Evolutionary conservation across 176 grass and related monocot species (phyloP), one percentile per base, ranked within the genome.

Genomic region (Urochloa ruziziensis): DNA sequence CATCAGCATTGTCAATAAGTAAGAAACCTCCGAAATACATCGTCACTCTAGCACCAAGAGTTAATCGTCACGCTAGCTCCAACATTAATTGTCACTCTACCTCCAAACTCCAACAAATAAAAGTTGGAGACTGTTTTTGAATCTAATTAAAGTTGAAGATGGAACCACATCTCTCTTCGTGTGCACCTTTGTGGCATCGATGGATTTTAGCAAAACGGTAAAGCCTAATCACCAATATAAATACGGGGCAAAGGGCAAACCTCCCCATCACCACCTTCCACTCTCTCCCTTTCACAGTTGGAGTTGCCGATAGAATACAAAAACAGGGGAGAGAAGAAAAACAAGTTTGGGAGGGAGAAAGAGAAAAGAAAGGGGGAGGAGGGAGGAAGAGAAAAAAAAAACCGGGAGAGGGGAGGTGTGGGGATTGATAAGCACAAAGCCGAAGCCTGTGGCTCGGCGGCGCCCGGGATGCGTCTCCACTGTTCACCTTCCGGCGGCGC

Each of bases 231-330:
- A 67, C 14, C 18, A 4, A 30, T 77, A 85, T 85, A 85, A 77
- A 78, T 69, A 35, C 7, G 6, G 49, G 36, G n/a, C n/a, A 66
- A 34, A 73, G n/a, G 83, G 51, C 21, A 19, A 52, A 32, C 74
- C 74, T 85, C 63, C 7, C 16, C 62, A 48, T 78, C 74, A 70
- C 37, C 48, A 10, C 37, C 37, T 46, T 46, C 74, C 19, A 25
- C 2, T 18, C 68, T 27, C 62, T 67, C 81, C 58, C 62, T 58
- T 74, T 84, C 61, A 13, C 73, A 28, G 27, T 70, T 37, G 21
- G n/a, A 69, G 36, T 78, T 70, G 37, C 27, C 52, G 24, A 21
- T 60, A 70, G 63, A 69, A 85, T 70, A 85, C 62, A 78, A 85
- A 58, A 77, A 61, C 74, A 48, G 13, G 25, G 42, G 21, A 72